Conservation (phyloP, 1,284 basidiomycete species). For the Pholiota adiposa region DNA sequence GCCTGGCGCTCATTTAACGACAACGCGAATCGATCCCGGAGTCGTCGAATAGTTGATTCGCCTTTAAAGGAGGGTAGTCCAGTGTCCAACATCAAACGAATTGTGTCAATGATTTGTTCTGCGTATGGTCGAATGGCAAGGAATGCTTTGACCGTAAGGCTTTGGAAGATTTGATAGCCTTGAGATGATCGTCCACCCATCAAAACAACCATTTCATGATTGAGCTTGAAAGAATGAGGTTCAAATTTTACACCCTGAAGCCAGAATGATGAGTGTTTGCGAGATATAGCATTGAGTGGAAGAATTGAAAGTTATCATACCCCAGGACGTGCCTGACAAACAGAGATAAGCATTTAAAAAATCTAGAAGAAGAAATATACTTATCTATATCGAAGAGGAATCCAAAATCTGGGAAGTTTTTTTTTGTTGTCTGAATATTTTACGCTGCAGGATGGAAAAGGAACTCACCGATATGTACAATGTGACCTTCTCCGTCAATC, state of each 20-base stretch:
- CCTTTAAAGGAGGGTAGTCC: constrained; percentile 97
- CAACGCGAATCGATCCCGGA: constrained; percentile 88
- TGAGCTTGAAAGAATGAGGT: constrained; percentile 96
- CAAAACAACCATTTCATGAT: constrained; percentile 95
- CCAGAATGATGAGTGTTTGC: constrained; percentile 4
- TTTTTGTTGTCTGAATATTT: background rate
- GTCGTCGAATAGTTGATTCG: constrained; percentile 85
- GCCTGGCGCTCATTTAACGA: constrained; percentile 88
- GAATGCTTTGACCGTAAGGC: constrained; percentile 95
- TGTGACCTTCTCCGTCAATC: constrained; percentile 97
- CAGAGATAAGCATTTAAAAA: constrained; percentile 30
- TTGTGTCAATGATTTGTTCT: constrained; percentile 87
- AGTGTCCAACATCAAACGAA: constrained; percentile 94
- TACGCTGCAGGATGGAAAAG: background rate
- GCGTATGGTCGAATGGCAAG: constrained; percentile 92
- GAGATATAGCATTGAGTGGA: constrained; percentile 7
- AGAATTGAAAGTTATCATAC: constrained; percentile 43
- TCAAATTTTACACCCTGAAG: constrained; percentile 94
- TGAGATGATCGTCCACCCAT: constrained; percentile 96
- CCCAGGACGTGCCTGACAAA: constrained; percentile 59
- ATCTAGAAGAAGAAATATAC: constrained; percentile 38
- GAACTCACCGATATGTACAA: constrained; percentile 86
- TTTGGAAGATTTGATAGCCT: constrained; percentile 93
- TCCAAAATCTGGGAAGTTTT: constrained; percentile 78
- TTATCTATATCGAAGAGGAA: constrained; percentile 98